These are phyloP conservation scores for Rhodotorula sp. DNA, from an alignment of 1,284 basidiomycete genomes.

Conservation along the genomic window DNA sequence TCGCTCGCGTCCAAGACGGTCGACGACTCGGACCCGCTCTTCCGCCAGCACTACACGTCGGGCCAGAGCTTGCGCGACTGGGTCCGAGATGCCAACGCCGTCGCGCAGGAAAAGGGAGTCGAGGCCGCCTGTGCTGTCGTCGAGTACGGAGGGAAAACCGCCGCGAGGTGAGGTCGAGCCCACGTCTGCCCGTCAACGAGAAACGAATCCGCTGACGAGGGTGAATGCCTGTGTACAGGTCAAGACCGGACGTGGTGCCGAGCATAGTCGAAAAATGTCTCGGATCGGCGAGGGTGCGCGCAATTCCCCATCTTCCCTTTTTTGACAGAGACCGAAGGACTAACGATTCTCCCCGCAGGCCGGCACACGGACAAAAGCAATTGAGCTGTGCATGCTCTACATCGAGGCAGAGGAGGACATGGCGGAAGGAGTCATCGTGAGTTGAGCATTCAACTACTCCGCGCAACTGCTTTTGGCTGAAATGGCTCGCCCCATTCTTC, in stretches of 20 bases:
- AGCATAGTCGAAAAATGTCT: conserved; percentile 94
- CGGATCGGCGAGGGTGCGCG: conserved; percentile 63
- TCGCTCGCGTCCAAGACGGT: conserved; percentile 81
- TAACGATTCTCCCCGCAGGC: conserved; percentile 56
- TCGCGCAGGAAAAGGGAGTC: conserved; percentile 96
- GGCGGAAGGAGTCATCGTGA: conserved; percentile 81
- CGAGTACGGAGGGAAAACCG: conserved; percentile 85
- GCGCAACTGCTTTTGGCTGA: background rate
- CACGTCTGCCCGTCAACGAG: too few species aligned
- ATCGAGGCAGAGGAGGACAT: conserved; percentile 85
- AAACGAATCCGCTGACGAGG: too few species aligned
- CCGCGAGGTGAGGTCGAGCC: conserved; percentile 56
- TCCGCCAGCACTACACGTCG: conserved; percentile 75
- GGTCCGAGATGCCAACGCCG: conserved; percentile 86
- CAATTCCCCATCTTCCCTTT: background rate
- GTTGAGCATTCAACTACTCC: conserved; percentile 49
- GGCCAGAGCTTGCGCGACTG: conserved; percentile 77
- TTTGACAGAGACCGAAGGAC: background rate
- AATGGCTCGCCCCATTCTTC: background rate
- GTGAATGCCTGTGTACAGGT: background rate
- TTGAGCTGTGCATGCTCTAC: conserved; percentile 84
- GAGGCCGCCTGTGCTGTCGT: conserved; percentile 82
- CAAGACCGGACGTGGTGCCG: conserved; percentile 74
- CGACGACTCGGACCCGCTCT: conserved; percentile 90
- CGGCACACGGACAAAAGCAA: conserved; percentile 85